Percentiles rank a stretch among this genome's conserved stretches.
Conservation (phyloP, 768 basidiomycete species). For the Boletus coccyginus region DNA sequence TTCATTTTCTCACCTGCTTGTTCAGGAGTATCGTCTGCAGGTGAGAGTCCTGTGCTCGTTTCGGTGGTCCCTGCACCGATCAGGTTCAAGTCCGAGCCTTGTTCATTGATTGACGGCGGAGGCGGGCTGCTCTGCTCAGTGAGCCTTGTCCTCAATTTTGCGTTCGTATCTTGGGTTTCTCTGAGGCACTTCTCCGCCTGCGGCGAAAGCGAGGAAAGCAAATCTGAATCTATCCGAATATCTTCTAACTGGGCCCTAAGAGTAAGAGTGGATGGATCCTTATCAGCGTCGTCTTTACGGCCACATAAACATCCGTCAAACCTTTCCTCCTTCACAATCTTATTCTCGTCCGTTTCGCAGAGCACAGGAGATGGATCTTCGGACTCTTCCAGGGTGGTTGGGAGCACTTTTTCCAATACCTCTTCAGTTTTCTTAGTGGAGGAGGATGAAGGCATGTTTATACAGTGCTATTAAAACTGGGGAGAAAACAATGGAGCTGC, state of each 20-base stretch:
- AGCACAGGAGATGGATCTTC: not conserved
- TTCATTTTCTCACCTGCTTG: not conserved
- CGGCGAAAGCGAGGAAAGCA: constrained; percentile 9
- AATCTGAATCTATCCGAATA: not conserved
- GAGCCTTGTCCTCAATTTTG: constrained; percentile 1
- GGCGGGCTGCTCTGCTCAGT: not conserved
- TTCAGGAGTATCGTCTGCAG: not conserved
- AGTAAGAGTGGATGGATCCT: not conserved
- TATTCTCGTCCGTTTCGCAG: not conserved
- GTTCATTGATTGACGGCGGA: too few relatives aligned
- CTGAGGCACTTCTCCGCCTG: not conserved
- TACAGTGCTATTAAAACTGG: not conserved
- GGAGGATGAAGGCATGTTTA: constrained; percentile 8
- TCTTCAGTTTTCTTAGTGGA: not conserved
- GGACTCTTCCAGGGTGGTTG: not conserved
- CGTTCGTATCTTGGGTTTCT: not conserved
- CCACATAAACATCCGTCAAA: not conserved
- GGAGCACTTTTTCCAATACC: not conserved
- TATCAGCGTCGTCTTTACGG: not conserved
- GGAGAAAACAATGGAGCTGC: not conserved
- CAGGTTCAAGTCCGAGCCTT: not conserved
- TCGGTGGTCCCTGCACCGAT: not conserved
- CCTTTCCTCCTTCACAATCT: constrained; percentile 6
- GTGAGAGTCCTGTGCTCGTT: not conserved
- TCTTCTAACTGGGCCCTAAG: constrained; percentile 5